Percentiles rank a stretch among this genome's conserved stretches.
Evolutionary conservation across 148 eudicot genomes (phyloP).

Genomic region (Chenopodium formosanum): DNA sequence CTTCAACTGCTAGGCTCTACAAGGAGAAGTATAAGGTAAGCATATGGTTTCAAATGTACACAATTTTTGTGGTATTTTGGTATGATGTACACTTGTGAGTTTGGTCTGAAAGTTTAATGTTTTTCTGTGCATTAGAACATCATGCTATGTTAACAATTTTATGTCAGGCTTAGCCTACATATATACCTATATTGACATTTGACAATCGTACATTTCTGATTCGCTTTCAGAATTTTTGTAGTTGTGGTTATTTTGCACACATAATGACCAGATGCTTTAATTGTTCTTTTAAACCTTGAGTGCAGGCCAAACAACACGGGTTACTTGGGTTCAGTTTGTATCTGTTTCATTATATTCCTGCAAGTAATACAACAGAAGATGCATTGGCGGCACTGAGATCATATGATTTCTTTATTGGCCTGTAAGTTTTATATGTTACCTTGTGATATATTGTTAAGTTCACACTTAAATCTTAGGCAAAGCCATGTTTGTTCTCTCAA

Average conservation of each 20-base stretch:
- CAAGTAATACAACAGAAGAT: conserved; percentile 44
- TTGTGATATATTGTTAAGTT: neutral
- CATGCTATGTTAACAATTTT: too few relatives aligned
- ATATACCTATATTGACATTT: too few relatives aligned
- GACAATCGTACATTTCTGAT: too few relatives aligned
- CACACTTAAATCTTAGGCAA: neutral
- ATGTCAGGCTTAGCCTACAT: too few relatives aligned
- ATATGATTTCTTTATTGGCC: conserved; percentile 50
- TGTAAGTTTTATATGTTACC: conserved; percentile 31
- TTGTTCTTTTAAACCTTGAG: neutral
- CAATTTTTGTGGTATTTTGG: too few relatives aligned
- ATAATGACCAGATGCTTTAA: neutral
- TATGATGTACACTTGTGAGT: too few relatives aligned
- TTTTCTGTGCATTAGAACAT: too few relatives aligned
- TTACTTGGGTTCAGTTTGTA: conserved; percentile 53
- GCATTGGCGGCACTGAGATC: conserved; percentile 48
- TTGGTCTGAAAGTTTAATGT: too few relatives aligned
- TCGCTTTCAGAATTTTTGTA: too few relatives aligned
- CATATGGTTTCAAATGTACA: neutral
- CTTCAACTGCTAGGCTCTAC: conserved; percentile 45
- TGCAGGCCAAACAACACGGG: conserved; percentile 58
- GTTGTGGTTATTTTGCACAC: neutral
- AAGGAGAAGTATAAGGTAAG: conserved; percentile 41
- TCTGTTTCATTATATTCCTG: conserved; percentile 32
- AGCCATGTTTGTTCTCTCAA: too few relatives aligned